Conservation (phyloP, 1,139 yeast genomes). For the Hansenula lynferdii region DNA sequence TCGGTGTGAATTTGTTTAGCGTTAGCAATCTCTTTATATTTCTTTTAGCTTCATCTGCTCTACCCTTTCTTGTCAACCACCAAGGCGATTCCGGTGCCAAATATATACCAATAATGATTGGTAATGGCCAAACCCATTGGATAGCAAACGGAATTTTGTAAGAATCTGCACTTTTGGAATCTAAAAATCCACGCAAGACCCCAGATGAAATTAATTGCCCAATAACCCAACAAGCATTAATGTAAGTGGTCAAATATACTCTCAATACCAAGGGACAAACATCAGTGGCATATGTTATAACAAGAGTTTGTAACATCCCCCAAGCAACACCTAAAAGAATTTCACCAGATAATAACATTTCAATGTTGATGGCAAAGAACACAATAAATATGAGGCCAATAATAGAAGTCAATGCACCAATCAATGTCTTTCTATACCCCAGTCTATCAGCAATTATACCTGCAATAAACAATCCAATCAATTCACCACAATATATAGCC, state of each 20-base stretch:
- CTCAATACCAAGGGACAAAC: slow-evolving; percentile 24
- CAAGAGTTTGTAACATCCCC: slow-evolving; percentile 18
- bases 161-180: slow-evolving; percentile 19
- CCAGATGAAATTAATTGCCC: slow-evolving; percentile 23
- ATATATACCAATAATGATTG: slow-evolving; percentile 8
- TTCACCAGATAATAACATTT: slow-evolving; percentile 24
- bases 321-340: slow-evolving; percentile 19
- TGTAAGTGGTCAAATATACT: slow-evolving; percentile 20
- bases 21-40: slow-evolving; percentile 11
- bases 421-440: slow-evolving; percentile 50
- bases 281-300: slow-evolving; percentile 23
- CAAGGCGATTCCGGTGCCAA: slow-evolving; percentile 2
- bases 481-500: slow-evolving; percentile 24
- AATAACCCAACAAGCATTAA: slow-evolving; percentile 19
- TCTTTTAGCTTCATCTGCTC: slow-evolving; percentile 5
- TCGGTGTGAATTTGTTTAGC: slow-evolving; percentile 9
- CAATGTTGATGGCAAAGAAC: slow-evolving; percentile 20
- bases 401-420: slow-evolving; percentile 26
- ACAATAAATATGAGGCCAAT: slow-evolving; percentile 15
- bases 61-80: slow-evolving; percentile 1
- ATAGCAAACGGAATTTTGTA: slow-evolving; percentile 16
- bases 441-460: slow-evolving; percentile 47
- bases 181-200: slow-evolving; percentile 8
- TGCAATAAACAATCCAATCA: slow-evolving; percentile 47
- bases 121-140: slow-evolving; percentile 2